Conservation (phyloP, 345 rosid genomes). For the Trapa incisa region DNA sequence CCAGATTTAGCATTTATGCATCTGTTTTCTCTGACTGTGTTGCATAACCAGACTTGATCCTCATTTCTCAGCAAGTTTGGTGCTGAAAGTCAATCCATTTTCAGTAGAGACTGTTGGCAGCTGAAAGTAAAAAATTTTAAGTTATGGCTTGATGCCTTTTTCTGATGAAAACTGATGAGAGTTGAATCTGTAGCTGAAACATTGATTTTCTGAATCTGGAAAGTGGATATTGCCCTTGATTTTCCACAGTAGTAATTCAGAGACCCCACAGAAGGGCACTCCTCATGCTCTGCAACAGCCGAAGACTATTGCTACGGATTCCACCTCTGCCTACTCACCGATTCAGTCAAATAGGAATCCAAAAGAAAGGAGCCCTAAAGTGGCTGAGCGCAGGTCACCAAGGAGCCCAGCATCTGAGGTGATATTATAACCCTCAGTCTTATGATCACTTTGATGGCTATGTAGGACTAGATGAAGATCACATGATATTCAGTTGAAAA, state of each 20-base stretch:
- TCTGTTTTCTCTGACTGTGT: too few species aligned
- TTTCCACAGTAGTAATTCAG: conserved; percentile 40
- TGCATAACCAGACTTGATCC: too few species aligned
- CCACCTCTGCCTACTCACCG: conserved; percentile 45
- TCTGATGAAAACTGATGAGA: background rate
- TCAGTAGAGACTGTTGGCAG: background rate
- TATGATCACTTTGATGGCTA: too few species aligned
- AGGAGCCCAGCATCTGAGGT: conserved; percentile 80
- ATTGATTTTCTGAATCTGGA: background rate
- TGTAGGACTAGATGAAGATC: too few species aligned
- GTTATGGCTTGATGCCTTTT: background rate
- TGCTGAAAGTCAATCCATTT: background rate
- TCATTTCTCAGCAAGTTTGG: background rate
- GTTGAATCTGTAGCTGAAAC: background rate
- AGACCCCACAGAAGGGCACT: conserved; percentile 61
- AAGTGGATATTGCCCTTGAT: background rate
- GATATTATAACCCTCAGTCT: background rate
- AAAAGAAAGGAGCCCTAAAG: conserved; percentile 68
- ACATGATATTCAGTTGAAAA: too few species aligned
- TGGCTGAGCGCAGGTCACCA: conserved; percentile 59
- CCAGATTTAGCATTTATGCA: too few species aligned
- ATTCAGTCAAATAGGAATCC: conserved; percentile 42
- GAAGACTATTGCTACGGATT: conserved; percentile 37
- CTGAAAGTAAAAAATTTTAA: background rate
- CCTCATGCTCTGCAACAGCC: conserved; percentile 68